Evolutionary conservation across 805 yeast genomes (phyloP), one percentile per base, ranked within the genome.

Genomic region (Candida verbasci): DNA sequence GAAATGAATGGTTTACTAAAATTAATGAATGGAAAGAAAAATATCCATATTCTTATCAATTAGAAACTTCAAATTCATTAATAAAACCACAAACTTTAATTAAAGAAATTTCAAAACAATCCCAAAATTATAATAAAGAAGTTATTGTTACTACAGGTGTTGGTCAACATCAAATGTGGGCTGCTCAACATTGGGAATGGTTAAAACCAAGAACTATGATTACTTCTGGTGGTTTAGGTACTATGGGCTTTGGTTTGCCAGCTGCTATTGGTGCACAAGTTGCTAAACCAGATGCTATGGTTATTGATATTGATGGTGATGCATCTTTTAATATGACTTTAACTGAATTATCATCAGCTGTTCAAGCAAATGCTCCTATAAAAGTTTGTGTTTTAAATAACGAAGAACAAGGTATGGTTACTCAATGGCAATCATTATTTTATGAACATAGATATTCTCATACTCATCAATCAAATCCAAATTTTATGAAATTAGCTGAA

Each of bases 161-260:
- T 36, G 98, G 98, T 43, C 98, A 93, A 73, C 98, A 91, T 74
- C 98, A 91, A 72, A 91, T 91, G 98, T 91, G 98, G 98, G 94
- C 97, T 25, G 97, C 97, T 20, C 98, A 93, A 70, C 89, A 88
- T 65, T 89, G 85, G 79, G 78, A 88, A 35, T 91, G 97, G 96
- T 82, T 80, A 43, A 68, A 76, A 45, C 98, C 98, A 52, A 80
- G 97, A 63, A 74, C 94, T 34, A 82, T 93, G 70, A 84, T 91
- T 60, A 88, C 97, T n/a, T 87, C 96, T 34, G 98, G 98, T 67
- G 98, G 98, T 52, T 76, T 91, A 53, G 98, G 98, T 53, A 91
- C 98, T 40, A 91, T 91, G 98, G 98, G 98, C 43, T 91, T 68
- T 68, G 98, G 98, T 46, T 69, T 91, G 46, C 98, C 98, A 20